Base-by-base conservation (phyloP, 1,284 basidiomycete species). In the Tilletia indica region DNA sequence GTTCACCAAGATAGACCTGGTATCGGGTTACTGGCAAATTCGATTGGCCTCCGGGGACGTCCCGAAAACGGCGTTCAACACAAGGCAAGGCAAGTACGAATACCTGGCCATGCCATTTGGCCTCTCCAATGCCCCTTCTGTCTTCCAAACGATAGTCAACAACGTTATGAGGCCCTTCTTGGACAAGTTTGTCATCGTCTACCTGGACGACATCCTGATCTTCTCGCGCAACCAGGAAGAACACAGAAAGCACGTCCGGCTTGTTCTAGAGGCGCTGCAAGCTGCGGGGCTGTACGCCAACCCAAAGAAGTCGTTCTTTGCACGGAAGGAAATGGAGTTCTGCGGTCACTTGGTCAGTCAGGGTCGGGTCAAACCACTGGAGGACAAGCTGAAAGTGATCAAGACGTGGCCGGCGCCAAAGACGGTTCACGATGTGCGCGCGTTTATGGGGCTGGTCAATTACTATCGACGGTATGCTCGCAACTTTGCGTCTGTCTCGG, bases 1-100 rank as follows among this genome's bases (percentile, higher is more conserved):
- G 42, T 87, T 78, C 76, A 80, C 36, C 84, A 87, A 79, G 68
- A 69, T 87, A 2, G 83, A 87, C 72, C 72, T 86, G 51, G 51
- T 54, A 54, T 54, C 51, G 51, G 51, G 51, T 16, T 54, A 54
- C 51, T 54, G 51, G 51, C 51, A 54, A 19, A 54, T 54, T 19
- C 51, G 31, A 6, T 19, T 54, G 31, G 6, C 4, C 5, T 16
- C 4, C 4, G 16, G 4, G 51, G 51, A 54, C 51, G 51, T 54
- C 5, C 51, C 51, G 19, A 54, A 54, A 19, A 54, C 51, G 4
- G 51, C 51, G 5, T 54, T 54, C 51, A 54, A 54, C 51, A 54
- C 51, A 6, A 5, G 61, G 21, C 38, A 64, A 11, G 61, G 61
- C 4, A 34, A 64, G 11, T 64, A 36, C 19, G 61, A 64, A 34